Conservation (phyloP, 2,329 filamentous ascomycete species). For the Paramyrothecium roridum region DNA sequence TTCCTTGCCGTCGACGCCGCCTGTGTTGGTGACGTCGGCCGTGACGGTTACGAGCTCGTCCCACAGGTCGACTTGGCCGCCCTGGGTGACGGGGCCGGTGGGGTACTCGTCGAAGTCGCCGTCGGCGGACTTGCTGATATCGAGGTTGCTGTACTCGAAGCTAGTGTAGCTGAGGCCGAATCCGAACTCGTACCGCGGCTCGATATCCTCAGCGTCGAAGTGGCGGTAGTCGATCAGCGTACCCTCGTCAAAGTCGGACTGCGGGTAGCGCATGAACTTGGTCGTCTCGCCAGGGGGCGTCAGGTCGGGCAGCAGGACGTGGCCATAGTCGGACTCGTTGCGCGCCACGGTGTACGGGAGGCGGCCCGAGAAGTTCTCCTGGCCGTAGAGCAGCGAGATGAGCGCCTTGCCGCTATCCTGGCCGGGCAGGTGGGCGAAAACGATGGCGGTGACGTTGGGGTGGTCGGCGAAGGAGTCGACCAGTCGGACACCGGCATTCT, state of each 20-base stretch:
- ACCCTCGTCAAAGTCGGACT: slow-evolving; percentile 59
- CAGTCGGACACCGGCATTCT: slow-evolving; percentile 59
- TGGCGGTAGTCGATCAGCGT: slow-evolving; percentile 52
- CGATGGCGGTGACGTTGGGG: slow-evolving; percentile 60
- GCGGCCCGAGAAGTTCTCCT: slow-evolving; percentile 50
- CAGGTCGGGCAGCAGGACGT: slow-evolving; percentile 38
- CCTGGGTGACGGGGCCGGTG: neutral
- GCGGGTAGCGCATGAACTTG: slow-evolving; percentile 35
- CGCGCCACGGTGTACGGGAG: slow-evolving; percentile 61
- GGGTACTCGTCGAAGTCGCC: slow-evolving; percentile 1
- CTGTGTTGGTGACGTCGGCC: slow-evolving; percentile 61
- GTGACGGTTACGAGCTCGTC: slow-evolving; percentile 57
- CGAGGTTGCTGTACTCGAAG: slow-evolving; percentile 38
- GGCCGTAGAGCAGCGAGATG: slow-evolving; percentile 55
- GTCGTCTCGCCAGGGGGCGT: slow-evolving; percentile 27
- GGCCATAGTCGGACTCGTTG: slow-evolving; percentile 47
- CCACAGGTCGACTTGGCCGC: slow-evolving; percentile 52
- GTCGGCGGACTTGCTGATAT: slow-evolving; percentile 1
- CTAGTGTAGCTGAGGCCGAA: slow-evolving; percentile 54
- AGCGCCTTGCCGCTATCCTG: slow-evolving; percentile 61
- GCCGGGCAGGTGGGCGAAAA: slow-evolving; percentile 63
- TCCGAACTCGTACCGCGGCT: slow-evolving; percentile 52
- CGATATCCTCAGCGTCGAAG: slow-evolving; percentile 44
- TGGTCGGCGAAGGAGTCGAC: slow-evolving; percentile 64
- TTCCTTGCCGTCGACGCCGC: slow-evolving; percentile 47